Evolutionary conservation across 2,329 filamentous ascomycete species (phyloP), one percentile per base, ranked within the genome.

Genomic region (Phialophora tarda): DNA sequence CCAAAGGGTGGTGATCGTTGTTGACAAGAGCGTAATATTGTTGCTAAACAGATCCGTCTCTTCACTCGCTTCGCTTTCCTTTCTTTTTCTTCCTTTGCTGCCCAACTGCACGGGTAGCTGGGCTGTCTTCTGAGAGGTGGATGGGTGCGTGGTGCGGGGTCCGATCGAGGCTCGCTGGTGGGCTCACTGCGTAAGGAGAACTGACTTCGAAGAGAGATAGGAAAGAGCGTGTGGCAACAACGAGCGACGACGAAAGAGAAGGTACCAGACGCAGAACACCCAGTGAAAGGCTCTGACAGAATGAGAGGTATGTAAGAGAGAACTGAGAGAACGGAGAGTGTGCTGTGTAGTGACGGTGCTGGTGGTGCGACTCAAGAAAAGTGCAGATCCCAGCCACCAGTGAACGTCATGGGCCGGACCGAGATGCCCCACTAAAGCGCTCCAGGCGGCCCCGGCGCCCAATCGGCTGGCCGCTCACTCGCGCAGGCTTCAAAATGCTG

Each of bases 361-460:
- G 61, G 50, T 56, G 41, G 44, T 44, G 38, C 48, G 51, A 38
- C 1, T 28, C 47, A 6, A 24, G 21, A 47, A 26, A 59, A 14
- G 51, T 30, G 32, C 34, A 61, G 32, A 62, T 68, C 59, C 64
- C 64, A 64, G 54, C 56, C 60, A 64, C 62, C 44, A 48, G 54
- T 34, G 17, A 28, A 28, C 12, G 28, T 34, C 24, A 30, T 55
- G 23, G 53, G 23, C 53, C 53, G 53, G 23, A 30, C 53, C 53
- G 53, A 24, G 53, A 4, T 1, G 53, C 53, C 11, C 53, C 53
- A 23, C 53, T 55, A 10, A 55, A 55, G 23, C 23, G 24, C 51
- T n/a, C 17, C 1, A 55, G 24, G 48, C 8, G 51, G 24, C 53
- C n/a, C 53, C 28, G 14, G 12, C 28, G n/a, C 53, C 51, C 53